Base-by-base conservation (phyloP, 2,329 filamentous ascomycete genomes). In the Apiospora pterosperma region DNA sequence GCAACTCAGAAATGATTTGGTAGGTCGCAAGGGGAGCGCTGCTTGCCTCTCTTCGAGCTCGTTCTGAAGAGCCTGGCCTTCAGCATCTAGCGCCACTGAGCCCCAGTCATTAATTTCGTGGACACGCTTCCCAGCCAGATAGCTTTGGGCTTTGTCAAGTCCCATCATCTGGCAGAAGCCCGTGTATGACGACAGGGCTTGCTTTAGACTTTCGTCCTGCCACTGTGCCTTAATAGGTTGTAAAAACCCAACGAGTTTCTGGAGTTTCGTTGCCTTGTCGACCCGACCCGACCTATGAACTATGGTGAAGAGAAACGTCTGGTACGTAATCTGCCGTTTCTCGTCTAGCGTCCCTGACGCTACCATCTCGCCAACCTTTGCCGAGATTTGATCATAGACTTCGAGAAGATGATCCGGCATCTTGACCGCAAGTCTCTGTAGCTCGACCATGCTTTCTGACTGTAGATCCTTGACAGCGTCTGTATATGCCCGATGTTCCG, bases 401-500 rank as follows among this genome's bases (percentile, higher is more conserved):
- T 88, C 88, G 71, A 96, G 84, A 67, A 99, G 88, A 74, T 97
- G 91, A 75, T 98, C 92, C 0, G 96, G 91, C 84, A 97, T 97
- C 71, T 93, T 92, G 67, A 92, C 89, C 7, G 95, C 95, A 44
- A 99, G 83, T 64, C 94, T 88, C 72, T 97, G 93, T 65, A 98
- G 83, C 76, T 99, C 95, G 64, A 93, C 85, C 77, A 93, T 93
- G 71, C 92, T 92, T 72, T 96, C 88, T 4, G 86, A 87, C 74
- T 97, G 93, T 19, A 99, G 84, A 65, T 96, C 92, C 73, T 94
- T 96, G 39, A 97, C 91, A 1, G 94, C 90, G 68, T 98, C 96
- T 16, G 92, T 93, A 76, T 94, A 97, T 3, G 88, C 81, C 44
- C 86, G 84, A 71, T 91, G 87, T 55, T 90, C 87, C 2, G 90